phyloP scores from a whole-genome alignment of 805 yeast genomes.

The Candida easanensis region DNA sequence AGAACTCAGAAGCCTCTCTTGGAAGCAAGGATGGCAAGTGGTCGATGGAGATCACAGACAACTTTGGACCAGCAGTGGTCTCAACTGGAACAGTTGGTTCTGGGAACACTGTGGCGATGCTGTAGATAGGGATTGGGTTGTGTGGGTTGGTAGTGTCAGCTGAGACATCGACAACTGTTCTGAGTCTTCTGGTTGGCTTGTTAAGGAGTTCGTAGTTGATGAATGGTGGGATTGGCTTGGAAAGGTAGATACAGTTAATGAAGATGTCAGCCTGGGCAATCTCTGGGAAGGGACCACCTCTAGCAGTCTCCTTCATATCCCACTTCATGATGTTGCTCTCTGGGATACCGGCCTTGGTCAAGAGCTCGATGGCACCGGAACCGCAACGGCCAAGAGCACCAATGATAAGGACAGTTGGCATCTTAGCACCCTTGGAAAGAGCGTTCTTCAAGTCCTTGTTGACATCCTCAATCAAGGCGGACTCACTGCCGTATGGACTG shows the following conservation, averaged over 20 bases:
- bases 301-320: conserved; percentile 96
- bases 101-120: conserved; percentile 83
- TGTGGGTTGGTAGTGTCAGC: conserved; percentile 99
- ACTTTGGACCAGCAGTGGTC: conserved; percentile 75
- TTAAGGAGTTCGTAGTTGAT: conserved; percentile 68
- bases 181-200: conserved; percentile 64
- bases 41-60: conserved; percentile 92
- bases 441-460: conserved; percentile 57
- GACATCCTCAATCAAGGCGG: conserved; percentile 69
- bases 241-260: conserved; percentile 92
- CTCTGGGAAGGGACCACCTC: conserved; percentile 96
- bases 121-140: conserved; percentile 95
- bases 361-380: conserved; percentile 88
- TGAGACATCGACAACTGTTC: conserved; percentile 94
- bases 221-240: conserved; percentile 92
- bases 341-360: conserved; percentile 83
- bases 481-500: conserved; percentile 79
- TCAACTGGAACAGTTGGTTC: conserved; percentile 88
- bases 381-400: conserved; percentile 99
- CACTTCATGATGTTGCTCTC: conserved; percentile 80
- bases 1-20: conserved; percentile 94
- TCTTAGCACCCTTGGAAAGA: conserved; percentile 54
- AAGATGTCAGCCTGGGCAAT: conserved; percentile 85
- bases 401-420: conserved; percentile 81
- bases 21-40: conserved; percentile 95